Evolutionary conservation across 805 yeast genomes (phyloP).

Genomic region (Pichia scutulata): DNA sequence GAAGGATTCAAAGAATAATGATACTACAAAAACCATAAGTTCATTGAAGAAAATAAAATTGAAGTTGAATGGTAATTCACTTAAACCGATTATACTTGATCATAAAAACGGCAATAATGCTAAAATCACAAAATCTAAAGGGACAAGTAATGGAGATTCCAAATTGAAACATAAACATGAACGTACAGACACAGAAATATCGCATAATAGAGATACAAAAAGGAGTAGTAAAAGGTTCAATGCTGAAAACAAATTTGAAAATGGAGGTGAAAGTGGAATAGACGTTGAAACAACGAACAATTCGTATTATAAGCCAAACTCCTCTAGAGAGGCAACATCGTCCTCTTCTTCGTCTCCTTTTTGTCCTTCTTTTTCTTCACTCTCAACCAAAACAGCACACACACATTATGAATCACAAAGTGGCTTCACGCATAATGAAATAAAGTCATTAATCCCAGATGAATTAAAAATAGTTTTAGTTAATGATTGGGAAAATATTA

Average conservation of each 20-base stretch:
- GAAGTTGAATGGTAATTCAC: background rate
- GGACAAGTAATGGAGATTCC: background rate
- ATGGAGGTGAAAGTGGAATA: background rate
- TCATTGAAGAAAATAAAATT: background rate
- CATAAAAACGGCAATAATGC: background rate
- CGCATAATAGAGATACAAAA: background rate
- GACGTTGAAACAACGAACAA: background rate
- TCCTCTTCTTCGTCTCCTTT: background rate
- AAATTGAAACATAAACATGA: background rate
- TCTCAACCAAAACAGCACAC: background rate
- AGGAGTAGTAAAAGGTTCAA: background rate
- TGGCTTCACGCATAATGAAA: slow-evolving; percentile 29
- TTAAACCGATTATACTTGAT: background rate
- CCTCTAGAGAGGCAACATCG: background rate
- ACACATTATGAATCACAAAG: slow-evolving; percentile 6
- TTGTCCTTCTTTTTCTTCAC: background rate
- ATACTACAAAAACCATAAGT: background rate
- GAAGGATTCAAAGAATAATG: background rate
- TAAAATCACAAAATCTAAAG: background rate
- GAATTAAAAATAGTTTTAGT: slow-evolving; percentile 64
- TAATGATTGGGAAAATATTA: slow-evolving; percentile 89
- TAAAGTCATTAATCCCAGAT: slow-evolving; percentile 54
- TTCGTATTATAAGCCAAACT: background rate
- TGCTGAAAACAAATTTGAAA: no score
- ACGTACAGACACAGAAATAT: background rate